Evolutionary conservation across 116 monocot species (phyloP), one percentile per base, ranked within the genome.

Genomic region (Trichopus zeylanicus): DNA sequence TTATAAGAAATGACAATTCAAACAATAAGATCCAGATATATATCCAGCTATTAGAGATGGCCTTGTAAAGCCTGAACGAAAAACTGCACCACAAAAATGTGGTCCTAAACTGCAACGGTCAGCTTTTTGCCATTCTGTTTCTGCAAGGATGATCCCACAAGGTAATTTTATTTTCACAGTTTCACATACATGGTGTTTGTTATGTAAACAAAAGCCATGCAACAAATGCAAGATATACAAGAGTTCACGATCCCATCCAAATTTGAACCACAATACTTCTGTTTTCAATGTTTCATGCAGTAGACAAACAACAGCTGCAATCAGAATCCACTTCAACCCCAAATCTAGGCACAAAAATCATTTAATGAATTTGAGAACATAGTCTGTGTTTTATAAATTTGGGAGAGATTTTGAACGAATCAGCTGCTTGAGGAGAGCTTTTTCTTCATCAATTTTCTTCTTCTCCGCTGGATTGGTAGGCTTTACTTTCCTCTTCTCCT

Each of bases 381-480:
- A n/a, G n/a, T n/a, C n/a, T n/a, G n/a, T n/a, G 5, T 31, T 20
- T 13, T 48, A 80, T 35, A 95, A 63, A 49, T 26, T 81, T 33
- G 95, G 90, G 10, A 84, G 38, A 30, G 82, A 77, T 55, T 76
- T 68, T 16, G 87, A 62, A 29, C 66, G 67, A 53, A 95, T 87
- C 13, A 78, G 59, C 46, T 84, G 67, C 42, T 95, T 95, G 51
- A 95, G 83, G 48, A 95, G 71, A 54, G 90, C 90, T 31, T 95
- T 95, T 46, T 95, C 90, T 38, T 90, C 87, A 29, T 90, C 84
- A 24, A 89, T 76, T 71, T 84, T 86, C 65, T 90, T 86, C 67
- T 79, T 89, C 72, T 95, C 84, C 0, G 39, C 59, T 25, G 65
- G 29, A 64, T 84, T 63, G 23, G 38, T 55, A 13, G 81, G 67